Conservation (phyloP, 31 red algal species). For the Porphyra umbilicalis region DNA sequence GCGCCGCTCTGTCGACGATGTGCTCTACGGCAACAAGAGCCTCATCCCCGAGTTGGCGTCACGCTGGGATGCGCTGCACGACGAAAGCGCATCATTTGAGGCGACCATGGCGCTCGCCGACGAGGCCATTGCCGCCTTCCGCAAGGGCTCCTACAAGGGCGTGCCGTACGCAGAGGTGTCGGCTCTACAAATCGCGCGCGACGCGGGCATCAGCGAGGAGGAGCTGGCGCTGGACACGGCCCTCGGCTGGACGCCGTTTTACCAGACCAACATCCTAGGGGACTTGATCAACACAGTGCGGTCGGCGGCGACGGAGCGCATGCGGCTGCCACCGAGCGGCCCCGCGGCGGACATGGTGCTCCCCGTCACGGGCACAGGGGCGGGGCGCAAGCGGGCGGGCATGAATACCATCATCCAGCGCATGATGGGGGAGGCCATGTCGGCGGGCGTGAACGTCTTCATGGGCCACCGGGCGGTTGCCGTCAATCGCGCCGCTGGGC, state of each 20-base stretch:
- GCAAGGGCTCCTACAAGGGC: slow-evolving; percentile 5
- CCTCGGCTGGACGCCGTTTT: not conserved
- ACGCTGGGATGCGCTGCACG: not conserved
- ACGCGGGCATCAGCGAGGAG: slow-evolving; percentile 18
- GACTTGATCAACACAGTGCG: too few relatives aligned
- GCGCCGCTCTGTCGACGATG: slow-evolving; percentile 2
- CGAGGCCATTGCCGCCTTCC: slow-evolving; percentile 13
- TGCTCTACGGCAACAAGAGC: slow-evolving; percentile 1
- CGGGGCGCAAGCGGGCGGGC: slow-evolving; percentile 3
- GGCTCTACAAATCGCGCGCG: slow-evolving; percentile 6
- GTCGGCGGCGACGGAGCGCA: not conserved
- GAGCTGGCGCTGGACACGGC: slow-evolving; percentile 10
- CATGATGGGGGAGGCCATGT: slow-evolving; percentile 3
- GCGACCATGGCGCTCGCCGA: slow-evolving; percentile 22
- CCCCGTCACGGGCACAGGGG: too few relatives aligned
- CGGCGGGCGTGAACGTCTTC: slow-evolving; percentile 12
- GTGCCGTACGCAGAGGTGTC: slow-evolving; percentile 22
- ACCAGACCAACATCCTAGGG: too few relatives aligned
- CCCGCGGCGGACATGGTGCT: slow-evolving; percentile 9
- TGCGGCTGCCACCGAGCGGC: not conserved
- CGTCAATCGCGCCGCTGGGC: slow-evolving; percentile 1
- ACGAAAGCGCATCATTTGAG: slow-evolving; percentile 1
- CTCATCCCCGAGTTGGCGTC: slow-evolving; percentile 10
- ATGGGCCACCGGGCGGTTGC: slow-evolving; percentile 4
- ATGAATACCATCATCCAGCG: slow-evolving; percentile 13